Evolutionary conservation across 108 stramenopile genomes (phyloP).

Genomic region (Cyclotella sp.): DNA sequence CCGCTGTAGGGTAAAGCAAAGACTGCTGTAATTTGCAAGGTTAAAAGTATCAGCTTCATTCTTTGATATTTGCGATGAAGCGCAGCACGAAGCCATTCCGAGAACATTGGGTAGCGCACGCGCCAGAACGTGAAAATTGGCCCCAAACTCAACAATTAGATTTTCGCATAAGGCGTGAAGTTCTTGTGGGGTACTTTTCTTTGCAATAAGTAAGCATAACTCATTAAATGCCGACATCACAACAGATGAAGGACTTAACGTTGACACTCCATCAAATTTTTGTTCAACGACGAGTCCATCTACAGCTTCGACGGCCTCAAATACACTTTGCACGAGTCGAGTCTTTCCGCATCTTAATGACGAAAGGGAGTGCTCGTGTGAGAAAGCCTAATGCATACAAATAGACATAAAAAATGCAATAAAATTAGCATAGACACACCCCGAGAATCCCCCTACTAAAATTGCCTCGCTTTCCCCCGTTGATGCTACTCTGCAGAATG

Average conservation of each 20-base stretch:
- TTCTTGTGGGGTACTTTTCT: conserved; percentile 8
- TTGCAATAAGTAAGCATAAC: conserved; percentile 24
- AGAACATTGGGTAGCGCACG: conserved; percentile 34
- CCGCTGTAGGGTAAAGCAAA: conserved; percentile 42
- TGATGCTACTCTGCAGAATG: neutral
- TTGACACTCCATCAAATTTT: conserved; percentile 13
- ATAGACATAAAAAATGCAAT: neutral
- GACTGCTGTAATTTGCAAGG: conserved; percentile 20
- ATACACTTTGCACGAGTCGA: conserved; percentile 16
- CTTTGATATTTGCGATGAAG: neutral
- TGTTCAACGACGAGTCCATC: neutral
- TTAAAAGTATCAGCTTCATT: neutral
- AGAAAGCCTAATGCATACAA: neutral
- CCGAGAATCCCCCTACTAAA: neutral
- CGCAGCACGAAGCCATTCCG: neutral
- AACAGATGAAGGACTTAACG: conserved; percentile 10
- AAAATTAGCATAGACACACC: neutral
- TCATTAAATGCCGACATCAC: conserved; percentile 43
- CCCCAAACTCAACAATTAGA: conserved; percentile 28
- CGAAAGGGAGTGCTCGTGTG: neutral
- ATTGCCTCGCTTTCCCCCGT: conserved; percentile 8
- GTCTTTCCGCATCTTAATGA: conserved; percentile 5
- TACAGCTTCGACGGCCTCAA: neutral
- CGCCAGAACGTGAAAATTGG: conserved; percentile 28
- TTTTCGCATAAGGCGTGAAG: conserved; percentile 7